Percentiles rank a stretch among this genome's conserved stretches.
phyloP scores from a whole-genome alignment of 495 filamentous ascomycete genomes.

The Pseudoneurospora amorphoporcata region DNA sequence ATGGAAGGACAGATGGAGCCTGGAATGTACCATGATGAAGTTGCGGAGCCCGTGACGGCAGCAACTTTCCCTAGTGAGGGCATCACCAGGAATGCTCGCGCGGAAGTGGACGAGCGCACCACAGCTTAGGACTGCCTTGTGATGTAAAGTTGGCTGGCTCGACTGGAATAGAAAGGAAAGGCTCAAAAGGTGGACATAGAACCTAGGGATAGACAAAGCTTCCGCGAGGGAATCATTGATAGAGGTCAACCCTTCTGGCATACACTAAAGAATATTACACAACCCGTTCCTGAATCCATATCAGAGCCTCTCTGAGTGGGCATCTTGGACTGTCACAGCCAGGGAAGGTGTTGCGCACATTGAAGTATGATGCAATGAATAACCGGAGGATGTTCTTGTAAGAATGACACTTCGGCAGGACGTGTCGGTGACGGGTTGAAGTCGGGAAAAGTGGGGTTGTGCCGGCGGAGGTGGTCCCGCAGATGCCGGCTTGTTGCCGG shows the following conservation, averaged over 20 bases:
- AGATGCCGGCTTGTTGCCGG: neutral
- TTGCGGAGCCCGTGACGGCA: neutral
- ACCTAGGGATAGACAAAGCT: neutral
- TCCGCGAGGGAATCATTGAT: neutral
- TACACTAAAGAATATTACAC: neutral
- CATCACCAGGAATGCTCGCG: neutral
- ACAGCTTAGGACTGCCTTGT: neutral
- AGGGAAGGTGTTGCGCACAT: neutral
- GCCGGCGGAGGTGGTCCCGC: neutral
- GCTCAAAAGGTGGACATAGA: neutral
- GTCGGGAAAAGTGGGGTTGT: neutral
- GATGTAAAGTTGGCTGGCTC: neutral
- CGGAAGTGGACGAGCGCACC: neutral
- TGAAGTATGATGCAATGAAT: neutral
- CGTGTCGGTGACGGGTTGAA: neutral
- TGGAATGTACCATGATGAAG: neutral
- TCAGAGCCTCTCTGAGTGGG: neutral
- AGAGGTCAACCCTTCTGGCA: neutral
- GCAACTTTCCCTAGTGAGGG: neutral
- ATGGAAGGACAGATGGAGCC: constrained; percentile 36
- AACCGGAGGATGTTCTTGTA: neutral
- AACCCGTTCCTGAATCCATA: neutral
- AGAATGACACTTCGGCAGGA: neutral
- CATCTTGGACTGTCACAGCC: neutral
- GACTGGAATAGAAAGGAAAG: neutral